Evolutionary conservation across 225 moss, liverwort and hornwort genomes (phyloP), one percentile per base, ranked within the genome.

Genomic region (Sphagnum tenellum): DNA sequence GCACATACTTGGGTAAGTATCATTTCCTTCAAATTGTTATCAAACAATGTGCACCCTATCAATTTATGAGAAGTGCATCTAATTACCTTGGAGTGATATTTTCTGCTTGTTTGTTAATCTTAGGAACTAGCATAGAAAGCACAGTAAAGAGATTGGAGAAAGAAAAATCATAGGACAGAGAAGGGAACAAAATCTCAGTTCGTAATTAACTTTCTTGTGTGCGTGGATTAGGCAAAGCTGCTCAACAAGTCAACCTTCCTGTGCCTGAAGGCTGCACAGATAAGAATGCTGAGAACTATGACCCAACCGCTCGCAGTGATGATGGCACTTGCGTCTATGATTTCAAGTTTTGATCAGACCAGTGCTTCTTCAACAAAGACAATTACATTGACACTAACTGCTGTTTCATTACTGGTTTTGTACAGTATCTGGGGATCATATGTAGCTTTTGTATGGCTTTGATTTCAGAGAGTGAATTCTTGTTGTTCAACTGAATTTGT

Each of bases 251-350:
- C 4, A 68, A 62, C 3, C 2, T 77, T 12, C 51, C 66, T 5
- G 84, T 79, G 5, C 75, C 82, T 4, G 84, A 80, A 70, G 92
- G 89, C 48, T 83, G 89, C 70, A 80, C 88, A 49, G 92, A 95
- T 55, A 66, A 59, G 3, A 65, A 50, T 12, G 89, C 88, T 45
- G 50, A 59, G 47, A 92, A 96, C 67, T 88, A 73, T 67, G 81
- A 87, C 68, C 89, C 88, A 46, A 85, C 81, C 60, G 86, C 85
- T 44, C 80, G 86, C 57, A 92, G 89, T 57, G 95, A 92, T 44
- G 88, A 92, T 57, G 85, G 92, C 6, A 71, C 71, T 49, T 96
- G 79, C 66, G 78, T 78, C 6, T 89, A 92, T 70, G 88, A 90
- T 14, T 96, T 92, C 70, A 81, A 84, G 55, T 62, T 75, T n/a